Percentiles rank a stretch among this genome's conserved stretches.
These are phyloP conservation scores for Exophiala bonariae DNA, from an alignment of 2,329 filamentous ascomycete genomes.

Conservation along the genomic window DNA sequence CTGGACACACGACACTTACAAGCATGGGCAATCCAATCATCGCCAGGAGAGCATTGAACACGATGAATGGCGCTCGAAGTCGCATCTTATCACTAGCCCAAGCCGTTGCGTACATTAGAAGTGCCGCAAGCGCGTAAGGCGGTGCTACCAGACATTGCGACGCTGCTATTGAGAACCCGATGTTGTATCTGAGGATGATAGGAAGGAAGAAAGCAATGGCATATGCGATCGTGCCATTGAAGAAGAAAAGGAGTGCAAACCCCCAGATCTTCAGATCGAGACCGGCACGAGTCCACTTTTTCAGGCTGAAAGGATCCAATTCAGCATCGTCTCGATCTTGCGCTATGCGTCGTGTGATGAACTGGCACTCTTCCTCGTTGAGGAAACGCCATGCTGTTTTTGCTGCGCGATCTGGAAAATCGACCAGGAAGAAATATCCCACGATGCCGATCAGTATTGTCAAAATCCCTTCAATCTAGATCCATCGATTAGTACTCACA, in stretches of 20 bases:
- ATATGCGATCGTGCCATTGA: constrained; percentile 71
- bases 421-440: constrained; percentile 36
- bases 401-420: constrained; percentile 36
- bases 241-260: constrained; percentile 53
- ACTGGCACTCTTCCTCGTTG: constrained; percentile 21
- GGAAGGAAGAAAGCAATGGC: constrained; percentile 78
- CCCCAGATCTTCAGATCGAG: constrained; percentile 56
- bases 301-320: constrained; percentile 47
- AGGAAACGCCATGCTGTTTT: constrained; percentile 36
- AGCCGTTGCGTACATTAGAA: constrained; percentile 61
- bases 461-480: constrained; percentile 22
- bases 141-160: constrained; percentile 72
- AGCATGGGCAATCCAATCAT: not conserved
- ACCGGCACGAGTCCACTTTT: constrained; percentile 49
- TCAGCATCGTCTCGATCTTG: constrained; percentile 54
- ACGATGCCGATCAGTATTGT: constrained; percentile 28
- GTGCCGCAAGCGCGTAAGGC: constrained; percentile 62
- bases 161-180: constrained; percentile 64
- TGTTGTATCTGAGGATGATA: constrained; percentile 65
- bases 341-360: constrained; percentile 48
- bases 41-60: constrained; percentile 62
- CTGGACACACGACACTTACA: not conserved
- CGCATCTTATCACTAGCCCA: constrained; percentile 68
- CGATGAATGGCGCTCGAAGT: constrained; percentile 65
- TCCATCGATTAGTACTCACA: no score